These are phyloP conservation scores for Ramaria rubella DNA, from an alignment of 768 basidiomycete species.

Conservation along the genomic window DNA sequence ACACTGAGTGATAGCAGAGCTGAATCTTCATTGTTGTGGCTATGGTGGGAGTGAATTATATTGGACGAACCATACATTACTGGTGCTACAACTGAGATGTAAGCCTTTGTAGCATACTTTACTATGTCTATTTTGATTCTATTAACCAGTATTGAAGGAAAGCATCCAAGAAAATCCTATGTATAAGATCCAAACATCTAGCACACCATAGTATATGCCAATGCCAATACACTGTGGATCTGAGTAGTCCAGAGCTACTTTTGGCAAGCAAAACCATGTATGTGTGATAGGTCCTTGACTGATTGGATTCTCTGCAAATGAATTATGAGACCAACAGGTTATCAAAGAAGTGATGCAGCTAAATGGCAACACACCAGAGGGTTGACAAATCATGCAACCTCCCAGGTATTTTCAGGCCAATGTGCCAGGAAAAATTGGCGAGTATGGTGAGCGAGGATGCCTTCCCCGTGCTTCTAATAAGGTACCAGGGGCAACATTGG, in stretches of 20 bases:
- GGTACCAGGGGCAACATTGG: slow-evolving; percentile 16
- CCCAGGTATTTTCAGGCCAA: slow-evolving; percentile 75
- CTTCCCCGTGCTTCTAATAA: slow-evolving; percentile 3
- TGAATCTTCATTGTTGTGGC: too few relatives aligned
- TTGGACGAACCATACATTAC: too few relatives aligned
- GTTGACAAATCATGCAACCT: slow-evolving; percentile 89
- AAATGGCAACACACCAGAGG: slow-evolving; percentile 54
- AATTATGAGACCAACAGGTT: slow-evolving; percentile 8
- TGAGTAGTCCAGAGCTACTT: too few relatives aligned
- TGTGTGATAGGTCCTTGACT: slow-evolving; percentile 71
- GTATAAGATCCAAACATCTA: not conserved
- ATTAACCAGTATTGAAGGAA: too few relatives aligned
- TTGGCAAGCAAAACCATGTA: slow-evolving; percentile 77
- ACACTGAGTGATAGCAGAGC: not conserved
- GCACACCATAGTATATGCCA: too few relatives aligned
- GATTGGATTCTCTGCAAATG: slow-evolving; percentile 70
- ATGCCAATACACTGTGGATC: too few relatives aligned
- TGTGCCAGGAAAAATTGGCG: slow-evolving; percentile 53
- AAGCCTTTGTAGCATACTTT: too few relatives aligned
- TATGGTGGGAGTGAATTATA: too few relatives aligned
- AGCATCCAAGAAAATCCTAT: too few relatives aligned
- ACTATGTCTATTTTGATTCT: too few relatives aligned
- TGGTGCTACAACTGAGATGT: too few relatives aligned
- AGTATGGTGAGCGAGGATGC: slow-evolving; percentile 43
- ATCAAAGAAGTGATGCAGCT: not conserved